These are phyloP conservation scores for Symmetrospora coprosmae DNA, from an alignment of 768 basidiomycete genomes.

Conservation along the genomic window DNA sequence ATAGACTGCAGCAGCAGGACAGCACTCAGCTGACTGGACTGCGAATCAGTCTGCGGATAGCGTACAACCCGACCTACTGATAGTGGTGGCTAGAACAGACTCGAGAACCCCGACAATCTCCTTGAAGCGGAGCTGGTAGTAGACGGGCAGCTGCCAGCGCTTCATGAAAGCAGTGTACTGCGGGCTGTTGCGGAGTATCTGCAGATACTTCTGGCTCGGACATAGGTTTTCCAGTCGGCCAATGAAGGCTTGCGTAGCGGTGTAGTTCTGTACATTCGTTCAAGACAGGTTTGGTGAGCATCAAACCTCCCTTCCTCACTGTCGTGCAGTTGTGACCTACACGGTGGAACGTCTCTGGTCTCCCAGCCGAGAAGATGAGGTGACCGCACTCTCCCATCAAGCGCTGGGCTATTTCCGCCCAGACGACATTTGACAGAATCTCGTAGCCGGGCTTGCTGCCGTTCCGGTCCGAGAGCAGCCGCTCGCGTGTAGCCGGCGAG, in stretches of 20 bases:
- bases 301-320: too few relatives aligned
- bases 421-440: conserved; percentile 74
- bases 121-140: conserved; percentile 94
- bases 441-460: conserved; percentile 47
- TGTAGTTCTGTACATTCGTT: conserved; percentile 52
- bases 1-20: too few relatives aligned
- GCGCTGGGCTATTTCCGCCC: conserved; percentile 65
- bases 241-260: conserved; percentile 68
- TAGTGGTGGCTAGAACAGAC: conserved; percentile 42
- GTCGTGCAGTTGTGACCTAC: too few relatives aligned
- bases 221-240: conserved; percentile 66
- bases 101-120: conserved; percentile 71
- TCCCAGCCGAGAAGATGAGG: conserved; percentile 76
- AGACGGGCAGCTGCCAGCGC: conserved; percentile 90
- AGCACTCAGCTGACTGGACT: conserved; percentile 10
- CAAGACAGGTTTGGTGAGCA: background rate
- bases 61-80: background rate
- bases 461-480: conserved; percentile 21
- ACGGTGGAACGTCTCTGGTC: conserved; percentile 76
- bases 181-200: conserved; percentile 57
- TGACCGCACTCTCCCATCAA: conserved; percentile 73
- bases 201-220: conserved; percentile 56
- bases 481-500: conserved; percentile 12
- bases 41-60: background rate
- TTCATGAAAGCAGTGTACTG: conserved; percentile 58